Evolutionary conservation across 176 grass and related monocot genomes (phyloP), one percentile per base, ranked within the genome.

Genomic region (Chrysopogon serrulatus): DNA sequence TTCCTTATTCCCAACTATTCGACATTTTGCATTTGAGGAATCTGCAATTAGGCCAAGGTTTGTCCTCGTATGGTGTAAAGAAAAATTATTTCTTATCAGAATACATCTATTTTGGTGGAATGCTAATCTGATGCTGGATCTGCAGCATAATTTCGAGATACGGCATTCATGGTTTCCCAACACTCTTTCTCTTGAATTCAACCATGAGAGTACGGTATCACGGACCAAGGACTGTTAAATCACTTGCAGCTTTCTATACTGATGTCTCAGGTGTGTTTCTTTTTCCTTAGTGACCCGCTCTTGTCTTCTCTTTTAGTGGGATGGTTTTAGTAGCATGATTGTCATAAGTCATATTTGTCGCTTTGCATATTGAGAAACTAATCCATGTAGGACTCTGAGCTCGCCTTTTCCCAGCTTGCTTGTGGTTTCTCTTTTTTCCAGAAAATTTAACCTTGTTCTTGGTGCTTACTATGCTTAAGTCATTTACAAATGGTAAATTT

Each of bases 11-110:
- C 96, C 96, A 41, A 76, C 80, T 34, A 92, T 99, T 80, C 80
- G 37, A 2, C 96, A 99, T 87, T 96, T 99, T 75, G 81, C 86
- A 78, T 96, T 99, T 14, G 96, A 96, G 90, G 96, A 99, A 84
- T 99, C 91, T 86, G 77, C 91, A 80, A 99, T 99, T 49, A 90
- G 93, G 73, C 96, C 96, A 82, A 98, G 96, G 96, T 98, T 81
- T 78, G 21, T 31, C 27, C 64, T 34, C 16, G 5, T 23, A 27
- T 44, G 4, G 34, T 74, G 12, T 85, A 68, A 64, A 84, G 15
- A 62, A 75, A 40, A 26, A 49, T 27, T 68, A 0, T 27, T 40
- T 65, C 48, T 42, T 35, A 24, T 15, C 53, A 53, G 8, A 35
- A 40, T 67, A 73, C 4, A 65, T 65, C 60, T 13, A 60, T 86